Conservation (phyloP, 164 flowering plant species). For the Vitis rupestris region DNA sequence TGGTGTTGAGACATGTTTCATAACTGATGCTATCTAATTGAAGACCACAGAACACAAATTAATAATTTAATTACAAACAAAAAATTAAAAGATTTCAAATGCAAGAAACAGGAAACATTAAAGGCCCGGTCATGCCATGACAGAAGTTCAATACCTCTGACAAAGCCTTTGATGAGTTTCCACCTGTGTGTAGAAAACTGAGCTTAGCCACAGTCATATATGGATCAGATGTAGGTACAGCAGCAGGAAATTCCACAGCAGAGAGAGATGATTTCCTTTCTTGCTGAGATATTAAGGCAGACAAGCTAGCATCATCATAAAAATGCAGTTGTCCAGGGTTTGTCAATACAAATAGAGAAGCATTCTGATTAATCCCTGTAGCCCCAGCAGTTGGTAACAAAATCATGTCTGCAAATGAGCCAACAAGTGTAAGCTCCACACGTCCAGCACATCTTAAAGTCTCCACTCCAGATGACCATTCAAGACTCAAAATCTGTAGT, state of each 20-base stretch:
- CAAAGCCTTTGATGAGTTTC: constrained; percentile 37
- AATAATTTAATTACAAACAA: neutral
- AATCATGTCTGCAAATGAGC: constrained; percentile 88
- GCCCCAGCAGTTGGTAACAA: constrained; percentile 53
- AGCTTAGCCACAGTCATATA: constrained; percentile 61
- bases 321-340: constrained; percentile 77
- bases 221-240: constrained; percentile 62
- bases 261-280: constrained; percentile 37
- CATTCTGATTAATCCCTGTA: constrained; percentile 29
- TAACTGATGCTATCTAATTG: constrained; percentile 36
- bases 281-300: constrained; percentile 35
- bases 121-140: neutral
- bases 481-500: constrained; percentile 71
- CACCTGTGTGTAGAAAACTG: constrained; percentile 27
- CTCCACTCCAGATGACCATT: constrained; percentile 79
- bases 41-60: constrained; percentile 8
- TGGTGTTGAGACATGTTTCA: constrained; percentile 28
- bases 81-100: neutral
- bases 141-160: constrained; percentile 46
- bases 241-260: constrained; percentile 48
- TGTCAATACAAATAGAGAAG: constrained; percentile 67
- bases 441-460: constrained; percentile 58
- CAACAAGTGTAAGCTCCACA: constrained; percentile 61
- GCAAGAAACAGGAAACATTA: constrained; percentile 1
- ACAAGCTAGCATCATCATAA: constrained; percentile 48